Evolutionary conservation across 768 basidiomycete genomes (phyloP).

Genomic region (Clitopilus passeckerianus): DNA sequence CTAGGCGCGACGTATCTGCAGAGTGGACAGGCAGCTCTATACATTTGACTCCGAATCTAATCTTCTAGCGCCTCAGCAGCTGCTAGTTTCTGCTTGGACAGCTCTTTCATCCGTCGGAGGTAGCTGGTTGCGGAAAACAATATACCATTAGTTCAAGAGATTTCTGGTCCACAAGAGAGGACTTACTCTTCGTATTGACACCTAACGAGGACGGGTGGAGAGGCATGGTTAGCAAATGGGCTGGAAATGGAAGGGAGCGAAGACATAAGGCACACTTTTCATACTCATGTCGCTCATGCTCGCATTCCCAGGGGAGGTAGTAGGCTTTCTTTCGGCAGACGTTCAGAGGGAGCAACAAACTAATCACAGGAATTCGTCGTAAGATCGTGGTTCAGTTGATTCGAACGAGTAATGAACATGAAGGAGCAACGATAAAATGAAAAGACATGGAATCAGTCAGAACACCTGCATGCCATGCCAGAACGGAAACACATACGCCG

Average conservation of each 20-base stretch:
- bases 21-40: neutral
- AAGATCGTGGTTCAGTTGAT: too few species aligned
- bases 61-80: constrained; percentile 25
- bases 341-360: constrained; percentile 84
- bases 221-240: neutral
- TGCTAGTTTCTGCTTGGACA: constrained; percentile 63
- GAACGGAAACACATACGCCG: constrained; percentile 57
- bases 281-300: constrained; percentile 80
- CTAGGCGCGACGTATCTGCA: too few species aligned
- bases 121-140: too few species aligned
- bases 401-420: too few species aligned
- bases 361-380: constrained; percentile 29
- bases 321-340: constrained; percentile 72
- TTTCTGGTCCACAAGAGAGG: neutral
- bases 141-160: neutral
- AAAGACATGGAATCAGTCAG: constrained; percentile 4
- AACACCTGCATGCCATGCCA: neutral
- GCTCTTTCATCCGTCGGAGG: constrained; percentile 82
- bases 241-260: neutral
- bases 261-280: constrained; percentile 59
- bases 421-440: neutral
- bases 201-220: constrained; percentile 31
- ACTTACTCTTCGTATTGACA: constrained; percentile 95
- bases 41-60: neutral
- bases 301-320: constrained; percentile 92